Evolutionary conservation across 495 filamentous ascomycete species (phyloP), one percentile per base, ranked within the genome.

Genomic region (Neurospora tetraspora): DNA sequence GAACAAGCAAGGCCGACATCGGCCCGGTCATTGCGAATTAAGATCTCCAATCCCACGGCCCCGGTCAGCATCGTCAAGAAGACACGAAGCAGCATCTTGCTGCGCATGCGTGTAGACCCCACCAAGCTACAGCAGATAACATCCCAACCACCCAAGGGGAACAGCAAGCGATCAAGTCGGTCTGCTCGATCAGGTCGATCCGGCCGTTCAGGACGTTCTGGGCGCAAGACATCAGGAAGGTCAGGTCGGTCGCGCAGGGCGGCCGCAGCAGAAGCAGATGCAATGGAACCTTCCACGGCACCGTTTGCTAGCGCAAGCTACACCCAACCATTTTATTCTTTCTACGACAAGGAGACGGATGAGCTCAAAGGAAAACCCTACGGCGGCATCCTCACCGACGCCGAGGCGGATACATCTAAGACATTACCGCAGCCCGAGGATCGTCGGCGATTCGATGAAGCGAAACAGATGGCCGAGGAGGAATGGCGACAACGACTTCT

Each of bases 341-440:
- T 97, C 74, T 89, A 90, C 73, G 94, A 97, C 73, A 92, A 92
- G 65, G 94, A 97, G 72, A 90, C 88, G 39, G 96, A 98, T 74
- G 94, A 98, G 76, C 81, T 88, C 12, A 97, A 96, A 78, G 91
- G 90, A 18, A 99, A 97, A 79, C 96, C 96, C 3, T 99, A 98
- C 77, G 96, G 96, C 61, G 96, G 96, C 10, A 97, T 98, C 53
- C 83, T 99, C 43, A 91, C 87, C 3, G 94, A 98, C 80, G 86
- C 88, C 11, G 96, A 99, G 78, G 94, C 95, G 2, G 94, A 98
- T 76, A 99, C 96, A 0, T 88, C 91, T 1, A 92, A 91, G 75
- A 98, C 95, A 1, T 85, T 97, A 59, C 96, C 96, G 2, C 87
- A 89, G 59, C 87, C 90, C 74, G 83, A 87, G 47, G 96, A 99